Evolutionary conservation across 805 yeast genomes (phyloP).

Genomic region (Clavispora carvajalis): DNA sequence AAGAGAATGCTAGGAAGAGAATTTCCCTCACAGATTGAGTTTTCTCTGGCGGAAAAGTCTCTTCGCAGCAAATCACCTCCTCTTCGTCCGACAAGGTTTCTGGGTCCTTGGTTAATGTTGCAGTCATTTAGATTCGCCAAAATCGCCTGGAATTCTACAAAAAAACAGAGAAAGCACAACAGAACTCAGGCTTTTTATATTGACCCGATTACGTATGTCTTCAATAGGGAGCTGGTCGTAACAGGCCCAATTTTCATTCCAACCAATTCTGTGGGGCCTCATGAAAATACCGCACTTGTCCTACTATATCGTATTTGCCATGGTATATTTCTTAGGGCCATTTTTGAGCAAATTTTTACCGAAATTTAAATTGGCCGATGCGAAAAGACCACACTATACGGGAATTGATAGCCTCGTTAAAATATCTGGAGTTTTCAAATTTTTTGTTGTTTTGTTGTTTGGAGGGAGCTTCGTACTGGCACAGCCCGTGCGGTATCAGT

Average conservation of each 20-base stretch:
- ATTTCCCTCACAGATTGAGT: constrained; percentile 19
- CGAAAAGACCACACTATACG: too few relatives aligned
- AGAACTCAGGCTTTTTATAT: not conserved
- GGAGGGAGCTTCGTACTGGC: not conserved
- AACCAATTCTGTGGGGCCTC: not conserved
- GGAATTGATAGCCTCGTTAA: too few relatives aligned
- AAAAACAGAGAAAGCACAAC: not conserved
- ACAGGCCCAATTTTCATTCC: not conserved
- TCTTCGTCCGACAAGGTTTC: not conserved
- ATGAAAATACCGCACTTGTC: not conserved
- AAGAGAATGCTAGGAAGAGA: constrained; percentile 33
- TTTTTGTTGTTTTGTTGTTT: too few relatives aligned
- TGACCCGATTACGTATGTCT: too few relatives aligned
- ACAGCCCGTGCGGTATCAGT: not conserved
- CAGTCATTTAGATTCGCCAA: not conserved
- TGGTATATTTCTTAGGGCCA: too few relatives aligned
- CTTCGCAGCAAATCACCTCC: not conserved
- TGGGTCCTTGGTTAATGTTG: not conserved
- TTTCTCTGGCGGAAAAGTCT: not conserved
- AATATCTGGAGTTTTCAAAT: too few relatives aligned
- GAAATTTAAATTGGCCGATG: too few relatives aligned
- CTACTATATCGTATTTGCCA: too few relatives aligned
- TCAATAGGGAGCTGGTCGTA: too few relatives aligned
- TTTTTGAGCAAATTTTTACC: too few relatives aligned
- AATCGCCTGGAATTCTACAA: not conserved